These are phyloP conservation scores for Aphanomyces astaci DNA, from an alignment of 352 stramenopile species.

Conservation along the genomic window DNA sequence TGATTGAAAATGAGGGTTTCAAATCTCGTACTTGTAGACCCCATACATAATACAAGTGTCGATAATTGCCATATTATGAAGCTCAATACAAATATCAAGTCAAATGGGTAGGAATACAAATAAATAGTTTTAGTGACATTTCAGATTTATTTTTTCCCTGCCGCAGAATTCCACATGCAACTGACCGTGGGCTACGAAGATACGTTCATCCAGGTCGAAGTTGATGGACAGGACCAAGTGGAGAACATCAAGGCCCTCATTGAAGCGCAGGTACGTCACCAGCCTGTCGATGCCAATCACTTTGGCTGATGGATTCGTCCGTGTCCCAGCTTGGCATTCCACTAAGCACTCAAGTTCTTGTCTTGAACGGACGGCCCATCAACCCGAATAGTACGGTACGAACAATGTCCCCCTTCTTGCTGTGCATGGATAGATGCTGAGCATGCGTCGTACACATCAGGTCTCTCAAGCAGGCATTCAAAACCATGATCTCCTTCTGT, in stretches of 20 bases:
- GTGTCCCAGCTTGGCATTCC: conserved; percentile 55
- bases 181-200: conserved; percentile 22
- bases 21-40: neutral
- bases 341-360: conserved; percentile 40
- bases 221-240: conserved; percentile 14
- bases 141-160: neutral
- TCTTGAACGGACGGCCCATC: conserved; percentile 53
- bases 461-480: conserved; percentile 65
- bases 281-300: neutral
- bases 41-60: neutral
- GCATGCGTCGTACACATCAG: conserved; percentile 25
- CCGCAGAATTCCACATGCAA: conserved; percentile 10
- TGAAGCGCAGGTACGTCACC: conserved; percentile 16
- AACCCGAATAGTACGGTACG: conserved; percentile 45
- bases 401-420: neutral
- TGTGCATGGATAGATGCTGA: neutral
- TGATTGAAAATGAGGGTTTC: neutral
- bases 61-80: neutral
- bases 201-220: conserved; percentile 18
- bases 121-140: neutral
- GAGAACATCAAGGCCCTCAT: conserved; percentile 25
- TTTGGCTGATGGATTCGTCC: neutral
- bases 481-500: conserved; percentile 61
- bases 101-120: neutral
- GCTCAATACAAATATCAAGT: conserved; percentile 18